Base-by-base conservation (phyloP, 2,329 filamentous ascomycete species). In the Albifimbria verrucaria region DNA sequence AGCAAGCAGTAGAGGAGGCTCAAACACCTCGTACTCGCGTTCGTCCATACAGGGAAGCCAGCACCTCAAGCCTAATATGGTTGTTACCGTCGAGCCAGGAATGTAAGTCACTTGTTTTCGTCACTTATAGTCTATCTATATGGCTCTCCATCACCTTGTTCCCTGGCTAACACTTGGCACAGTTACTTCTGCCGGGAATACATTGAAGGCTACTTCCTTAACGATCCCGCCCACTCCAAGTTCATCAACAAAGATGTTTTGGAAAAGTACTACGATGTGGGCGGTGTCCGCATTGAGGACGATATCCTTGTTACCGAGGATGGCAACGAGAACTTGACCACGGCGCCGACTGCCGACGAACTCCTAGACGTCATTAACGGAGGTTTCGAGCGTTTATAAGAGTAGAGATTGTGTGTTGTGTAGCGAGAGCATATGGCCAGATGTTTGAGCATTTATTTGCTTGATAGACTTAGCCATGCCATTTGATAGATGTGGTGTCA, bases 221-320 rank as follows among this genome's bases (percentile, higher is more conserved):
- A 79, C 49, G 77, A 82, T 54, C 72, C 77, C 2, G 72, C 75
- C 52, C 84, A 88, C 65, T 75, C 77, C 39, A 77, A 78, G 54
- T 89, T 82, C 61, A 86, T 94, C 63, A 80, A 92, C 69, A 73
- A 75, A 59, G 75, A 77, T 5, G 79, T 87, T 5, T 71, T 94
- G 48, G 83, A 86, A 55, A 75, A 74, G 57, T 93, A 88, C 68
- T 93, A 89, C 76, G 75, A 73, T 23, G 87, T 97, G 1, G 94
- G 93, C 17, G 94, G 94, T 28, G 91, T 96, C 23, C 82, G 94
- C 46, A 95, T 97, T 56, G 94, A 99, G 73, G 92, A 97, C 65
- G 90, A 93, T 68, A 81, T 97, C 39, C 77, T 94, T 21, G 85
- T 97, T 47, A 94, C 88, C 1, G 78, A 87, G 55, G 76, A 82